phyloP scores from a whole-genome alignment of 83 land plant species.

The Diphasiastrum complanatum region DNA sequence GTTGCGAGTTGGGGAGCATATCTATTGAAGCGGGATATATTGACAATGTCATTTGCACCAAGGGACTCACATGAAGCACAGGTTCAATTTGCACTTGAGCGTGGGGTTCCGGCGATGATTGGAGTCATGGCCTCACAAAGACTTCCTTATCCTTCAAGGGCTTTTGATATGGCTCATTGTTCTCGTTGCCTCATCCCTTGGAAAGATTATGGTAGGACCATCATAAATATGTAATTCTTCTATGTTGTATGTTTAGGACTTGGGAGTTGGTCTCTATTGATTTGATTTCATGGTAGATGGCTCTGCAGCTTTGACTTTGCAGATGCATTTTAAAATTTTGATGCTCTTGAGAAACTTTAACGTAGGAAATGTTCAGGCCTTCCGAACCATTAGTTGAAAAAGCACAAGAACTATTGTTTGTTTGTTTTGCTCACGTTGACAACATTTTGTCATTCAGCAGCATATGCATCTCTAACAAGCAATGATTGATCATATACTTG shows the following conservation, averaged over 20 bases:
- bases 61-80: constrained; percentile 23
- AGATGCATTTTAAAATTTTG: no score
- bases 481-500: background rate
- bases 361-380: no score
- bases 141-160: constrained; percentile 37
- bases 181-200: constrained; percentile 23
- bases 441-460: no score
- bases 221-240: background rate
- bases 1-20: constrained; percentile 32
- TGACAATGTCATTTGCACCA: constrained; percentile 47
- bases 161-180: constrained; percentile 26
- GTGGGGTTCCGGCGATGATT: constrained; percentile 47
- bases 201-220: constrained; percentile 27
- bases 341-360: no score
- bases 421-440: no score
- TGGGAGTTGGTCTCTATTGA: no score
- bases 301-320: no score
- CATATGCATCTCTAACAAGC: no score
- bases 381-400: no score
- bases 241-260: background rate
- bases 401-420: no score
- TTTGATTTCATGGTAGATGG: no score
- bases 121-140: constrained; percentile 33
- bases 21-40: constrained; percentile 27
- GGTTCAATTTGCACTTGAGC: constrained; percentile 38